Percentiles rank a stretch among this genome's conserved stretches.
These are phyloP conservation scores for Solanum phureja DNA, from an alignment of 257 asterid genomes.

Conservation along the genomic window DNA sequence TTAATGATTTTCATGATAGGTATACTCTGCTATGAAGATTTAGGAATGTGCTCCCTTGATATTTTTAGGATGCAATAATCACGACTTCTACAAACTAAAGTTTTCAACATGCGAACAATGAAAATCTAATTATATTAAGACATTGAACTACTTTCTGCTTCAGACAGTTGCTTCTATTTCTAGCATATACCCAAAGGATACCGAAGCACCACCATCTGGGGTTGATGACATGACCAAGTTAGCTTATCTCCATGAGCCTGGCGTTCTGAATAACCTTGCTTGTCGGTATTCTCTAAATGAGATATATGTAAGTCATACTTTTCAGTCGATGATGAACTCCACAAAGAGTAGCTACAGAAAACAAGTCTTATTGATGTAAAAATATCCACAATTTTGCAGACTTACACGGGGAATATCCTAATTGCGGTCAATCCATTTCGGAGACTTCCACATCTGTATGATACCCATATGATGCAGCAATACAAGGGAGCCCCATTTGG, in stretches of 20 bases:
- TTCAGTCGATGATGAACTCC: neutral
- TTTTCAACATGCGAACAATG: neutral
- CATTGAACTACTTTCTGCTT: neutral
- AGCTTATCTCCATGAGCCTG: constrained; percentile 95
- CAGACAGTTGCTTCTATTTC: constrained; percentile 81
- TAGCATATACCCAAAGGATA: constrained; percentile 87
- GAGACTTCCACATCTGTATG: constrained; percentile 87
- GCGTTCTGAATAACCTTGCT: constrained; percentile 68
- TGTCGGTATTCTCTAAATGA: constrained; percentile 73
- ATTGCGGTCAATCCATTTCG: constrained; percentile 93
- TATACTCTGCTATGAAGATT: neutral
- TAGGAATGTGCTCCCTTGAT: neutral
- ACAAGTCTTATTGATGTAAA: neutral
- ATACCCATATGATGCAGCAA: constrained; percentile 87
- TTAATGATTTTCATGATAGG: neutral
- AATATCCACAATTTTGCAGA: constrained; percentile 40
- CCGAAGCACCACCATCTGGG: constrained; percentile 88
- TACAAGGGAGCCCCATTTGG: constrained; percentile 93
- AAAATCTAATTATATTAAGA: neutral
- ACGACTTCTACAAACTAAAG: neutral
- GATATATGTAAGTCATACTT: constrained; percentile 52
- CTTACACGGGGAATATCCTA: constrained; percentile 91
- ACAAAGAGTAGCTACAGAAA: neutral
- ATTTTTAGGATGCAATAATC: neutral
- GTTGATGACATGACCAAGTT: constrained; percentile 96